phyloP scores from a whole-genome alignment of 768 basidiomycete species.

The Phylloporus sp. region DNA sequence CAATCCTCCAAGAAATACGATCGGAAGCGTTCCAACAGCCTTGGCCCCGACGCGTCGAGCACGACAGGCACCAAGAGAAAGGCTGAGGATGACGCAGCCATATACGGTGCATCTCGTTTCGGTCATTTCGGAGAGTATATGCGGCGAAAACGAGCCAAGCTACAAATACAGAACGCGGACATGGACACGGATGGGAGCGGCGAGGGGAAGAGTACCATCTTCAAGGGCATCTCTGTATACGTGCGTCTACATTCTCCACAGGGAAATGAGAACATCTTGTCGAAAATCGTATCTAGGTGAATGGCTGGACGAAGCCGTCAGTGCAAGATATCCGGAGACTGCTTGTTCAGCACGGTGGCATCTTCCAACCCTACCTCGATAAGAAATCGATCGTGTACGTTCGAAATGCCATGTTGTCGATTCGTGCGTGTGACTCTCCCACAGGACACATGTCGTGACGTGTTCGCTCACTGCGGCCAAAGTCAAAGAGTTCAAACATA shows the following conservation, averaged over 20 bases:
- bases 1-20: constrained; percentile 36
- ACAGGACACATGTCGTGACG: constrained; percentile 87
- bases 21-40: constrained; percentile 28
- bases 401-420: not conserved
- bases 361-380: constrained; percentile 79
- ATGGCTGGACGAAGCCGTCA: constrained; percentile 85
- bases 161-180: constrained; percentile 71
- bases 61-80: constrained; percentile 18
- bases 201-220: constrained; percentile 45
- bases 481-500: constrained; percentile 77
- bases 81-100: constrained; percentile 36
- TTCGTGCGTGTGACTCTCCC: not conserved
- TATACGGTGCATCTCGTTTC: constrained; percentile 76
- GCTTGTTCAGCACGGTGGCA: constrained; percentile 78
- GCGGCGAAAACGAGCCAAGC: constrained; percentile 83
- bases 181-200: constrained; percentile 25
- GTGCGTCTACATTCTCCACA: constrained; percentile 43
- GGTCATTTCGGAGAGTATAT: constrained; percentile 87
- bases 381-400: constrained; percentile 68
- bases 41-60: not conserved
- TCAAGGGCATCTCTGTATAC: constrained; percentile 74
- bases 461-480: constrained; percentile 88
- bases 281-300: constrained; percentile 50
- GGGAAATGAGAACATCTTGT: not conserved
- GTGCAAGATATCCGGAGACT: constrained; percentile 78